These are phyloP conservation scores for Colletotrichum salicis DNA, from an alignment of 2,329 filamentous ascomycete species.

Conservation along the genomic window DNA sequence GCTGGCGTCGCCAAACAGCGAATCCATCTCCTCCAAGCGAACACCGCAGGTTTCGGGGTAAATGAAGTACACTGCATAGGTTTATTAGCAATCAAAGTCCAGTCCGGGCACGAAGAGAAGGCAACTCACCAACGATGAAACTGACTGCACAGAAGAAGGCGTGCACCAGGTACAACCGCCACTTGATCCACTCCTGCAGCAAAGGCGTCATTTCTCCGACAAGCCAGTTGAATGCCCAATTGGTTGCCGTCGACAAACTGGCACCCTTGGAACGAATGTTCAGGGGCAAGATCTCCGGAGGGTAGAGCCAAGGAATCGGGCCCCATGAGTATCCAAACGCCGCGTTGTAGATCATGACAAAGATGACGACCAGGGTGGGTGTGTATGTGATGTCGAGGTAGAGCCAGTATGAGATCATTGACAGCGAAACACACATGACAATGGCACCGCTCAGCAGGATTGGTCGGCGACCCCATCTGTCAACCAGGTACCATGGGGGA, in stretches of 20 bases:
- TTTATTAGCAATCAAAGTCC: conserved; percentile 31
- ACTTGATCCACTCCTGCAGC: conserved; percentile 89
- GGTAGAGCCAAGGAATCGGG: conserved; percentile 97
- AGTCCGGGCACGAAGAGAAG: conserved; percentile 7
- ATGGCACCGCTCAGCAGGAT: conserved; percentile 92
- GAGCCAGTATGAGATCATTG: conserved; percentile 93
- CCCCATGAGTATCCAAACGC: conserved; percentile 96
- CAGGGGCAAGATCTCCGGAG: conserved; percentile 95
- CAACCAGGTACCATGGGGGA: conserved; percentile 96
- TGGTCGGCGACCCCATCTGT: conserved; percentile 87
- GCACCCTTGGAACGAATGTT: conserved; percentile 98
- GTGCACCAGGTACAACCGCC: conserved; percentile 94
- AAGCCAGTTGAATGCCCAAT: conserved; percentile 99
- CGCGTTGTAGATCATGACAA: conserved; percentile 98
- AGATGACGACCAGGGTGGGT: conserved; percentile 86
- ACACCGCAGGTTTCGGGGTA: conserved; percentile 98
- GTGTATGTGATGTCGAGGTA: conserved; percentile 84
- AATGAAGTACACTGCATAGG: conserved; percentile 85
- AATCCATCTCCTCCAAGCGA: conserved; percentile 95
- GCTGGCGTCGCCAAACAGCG: conserved; percentile 91
- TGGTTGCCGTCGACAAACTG: conserved; percentile 93
- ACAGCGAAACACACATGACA: conserved; percentile 88
- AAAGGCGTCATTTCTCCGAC: conserved; percentile 96
- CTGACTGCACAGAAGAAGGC: conserved; percentile 96
- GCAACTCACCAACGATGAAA: conserved; percentile 89